Evolutionary conservation across 2,329 filamentous ascomycete species (phyloP).

Genomic region (Trichoderma sp.): DNA sequence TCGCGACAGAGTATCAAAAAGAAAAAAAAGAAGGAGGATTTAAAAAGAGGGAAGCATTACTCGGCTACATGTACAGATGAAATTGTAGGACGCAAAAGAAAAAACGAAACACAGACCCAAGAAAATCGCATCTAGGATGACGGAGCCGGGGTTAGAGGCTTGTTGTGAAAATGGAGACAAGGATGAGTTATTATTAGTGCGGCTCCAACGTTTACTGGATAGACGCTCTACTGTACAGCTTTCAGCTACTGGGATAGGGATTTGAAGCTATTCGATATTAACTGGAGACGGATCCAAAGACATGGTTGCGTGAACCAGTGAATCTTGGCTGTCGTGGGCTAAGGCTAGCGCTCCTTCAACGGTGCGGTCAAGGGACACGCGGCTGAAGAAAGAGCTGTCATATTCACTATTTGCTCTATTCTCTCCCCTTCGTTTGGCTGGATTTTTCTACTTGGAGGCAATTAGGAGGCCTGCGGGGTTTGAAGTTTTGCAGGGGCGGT

Average conservation of each 20-base stretch:
- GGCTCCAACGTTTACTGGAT: neutral
- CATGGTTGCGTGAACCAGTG: neutral
- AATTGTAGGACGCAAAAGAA: neutral
- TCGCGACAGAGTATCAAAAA: neutral
- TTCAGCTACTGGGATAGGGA: neutral
- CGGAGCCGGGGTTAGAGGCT: slow-evolving; percentile 9
- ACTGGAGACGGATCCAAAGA: neutral
- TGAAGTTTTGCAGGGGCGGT: slow-evolving; percentile 7
- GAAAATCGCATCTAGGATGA: neutral
- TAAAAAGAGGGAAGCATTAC: slow-evolving; percentile 1
- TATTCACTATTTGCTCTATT: neutral
- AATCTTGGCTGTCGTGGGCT: neutral
- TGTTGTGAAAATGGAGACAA: neutral
- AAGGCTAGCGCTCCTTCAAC: neutral
- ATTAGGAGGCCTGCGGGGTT: slow-evolving; percentile 12
- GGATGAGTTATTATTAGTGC: slow-evolving; percentile 8
- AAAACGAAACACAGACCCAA: neutral
- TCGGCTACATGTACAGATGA: neutral
- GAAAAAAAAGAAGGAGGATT: neutral
- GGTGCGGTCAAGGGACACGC: neutral
- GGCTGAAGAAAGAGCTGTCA: neutral
- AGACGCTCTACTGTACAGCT: neutral
- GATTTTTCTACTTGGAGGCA: neutral
- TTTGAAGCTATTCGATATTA: neutral
- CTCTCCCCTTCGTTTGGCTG: neutral